Base-by-base conservation (phyloP, 805 yeast genomes). In the Nakazawaea ernobii region DNA sequence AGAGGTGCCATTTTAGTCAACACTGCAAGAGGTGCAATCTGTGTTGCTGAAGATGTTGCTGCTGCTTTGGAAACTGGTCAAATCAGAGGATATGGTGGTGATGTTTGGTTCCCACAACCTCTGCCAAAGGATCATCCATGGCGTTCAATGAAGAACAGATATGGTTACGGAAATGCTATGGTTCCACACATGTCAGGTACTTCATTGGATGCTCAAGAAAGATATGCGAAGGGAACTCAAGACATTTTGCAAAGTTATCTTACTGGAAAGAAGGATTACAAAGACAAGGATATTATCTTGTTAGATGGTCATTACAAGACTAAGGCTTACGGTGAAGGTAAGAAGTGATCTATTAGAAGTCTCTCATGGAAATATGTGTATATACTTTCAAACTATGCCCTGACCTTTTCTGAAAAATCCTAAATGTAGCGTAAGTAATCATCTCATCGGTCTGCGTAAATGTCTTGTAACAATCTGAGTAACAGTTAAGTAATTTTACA, bases 41-140 rank as follows among this genome's bases (percentile, higher is more conserved):
- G 85, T 61, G 80, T 74, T 48, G 83, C 78, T 42, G 74, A 84
- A 59, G 94, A 82, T 55, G 85, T 86, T 53, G 90, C 88, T 0
- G 90, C 73, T 11, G 92, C 92, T 1, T 75, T 86, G 35, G 60
- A 71, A 46, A 67, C 79, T 35, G 94, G 94, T 43, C 82, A 82
- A 56, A 62, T 86, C 43, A 71, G 83, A 57, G 92, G 91, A 45
- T 86, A 85, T 61, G 94, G 91, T 58, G 94, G 92, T 56, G 94
- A 86, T 65, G 94, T 86, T 45, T 85, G 92, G 89, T 75, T 59
- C 70, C 84, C 83, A n/a, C 95, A 86, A 66, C 95, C 95, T 38
- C 86, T 92, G 27, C 89, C 90, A 53, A 68, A 70, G 46, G 74
- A 74, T 62, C 90, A 84, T 60, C 90, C 90, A 54, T 86, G 94